Percentiles rank a stretch among this genome's conserved stretches.
These are phyloP conservation scores for Cercospora sp. DNA, from an alignment of 2,329 filamentous ascomycete genomes.

Conservation along the genomic window DNA sequence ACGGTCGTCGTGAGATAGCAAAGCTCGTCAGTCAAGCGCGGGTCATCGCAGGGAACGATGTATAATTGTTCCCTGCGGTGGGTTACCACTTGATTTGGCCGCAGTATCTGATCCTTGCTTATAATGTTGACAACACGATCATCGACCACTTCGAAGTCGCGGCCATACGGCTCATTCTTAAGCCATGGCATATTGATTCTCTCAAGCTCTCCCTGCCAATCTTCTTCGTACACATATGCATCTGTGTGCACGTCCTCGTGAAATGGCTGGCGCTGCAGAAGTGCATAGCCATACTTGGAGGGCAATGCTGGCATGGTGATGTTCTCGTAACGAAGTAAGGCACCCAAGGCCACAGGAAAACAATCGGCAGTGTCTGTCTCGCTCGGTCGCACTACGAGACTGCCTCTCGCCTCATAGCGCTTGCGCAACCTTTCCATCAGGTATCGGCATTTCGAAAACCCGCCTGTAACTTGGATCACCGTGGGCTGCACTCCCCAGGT, in stretches of 20 bases:
- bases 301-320: slow-evolving; percentile 13
- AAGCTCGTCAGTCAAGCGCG: not conserved
- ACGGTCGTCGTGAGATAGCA: not conserved
- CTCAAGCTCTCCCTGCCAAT: not conserved
- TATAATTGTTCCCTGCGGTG: not conserved
- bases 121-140: slow-evolving; percentile 17
- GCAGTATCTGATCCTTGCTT: not conserved
- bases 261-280: slow-evolving; percentile 13
- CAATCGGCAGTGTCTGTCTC: slow-evolving; percentile 1
- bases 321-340: slow-evolving; percentile 15
- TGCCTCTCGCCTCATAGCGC: slow-evolving; percentile 6
- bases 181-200: slow-evolving; percentile 12
- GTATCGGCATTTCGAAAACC: slow-evolving; percentile 16
- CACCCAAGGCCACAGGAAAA: slow-evolving; percentile 17
- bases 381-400: slow-evolving; percentile 8
- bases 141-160: slow-evolving; percentile 8
- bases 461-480: slow-evolving; percentile 18
- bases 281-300: slow-evolving; percentile 12
- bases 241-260: slow-evolving; percentile 12
- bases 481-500: not conserved
- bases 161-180: not conserved
- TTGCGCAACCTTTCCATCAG: slow-evolving; percentile 11
- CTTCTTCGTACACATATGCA: not conserved
- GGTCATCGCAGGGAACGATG: not conserved
- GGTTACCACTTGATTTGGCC: not conserved